phyloP scores from a whole-genome alignment of 148 eudicot species.

The Silene conica region DNA sequence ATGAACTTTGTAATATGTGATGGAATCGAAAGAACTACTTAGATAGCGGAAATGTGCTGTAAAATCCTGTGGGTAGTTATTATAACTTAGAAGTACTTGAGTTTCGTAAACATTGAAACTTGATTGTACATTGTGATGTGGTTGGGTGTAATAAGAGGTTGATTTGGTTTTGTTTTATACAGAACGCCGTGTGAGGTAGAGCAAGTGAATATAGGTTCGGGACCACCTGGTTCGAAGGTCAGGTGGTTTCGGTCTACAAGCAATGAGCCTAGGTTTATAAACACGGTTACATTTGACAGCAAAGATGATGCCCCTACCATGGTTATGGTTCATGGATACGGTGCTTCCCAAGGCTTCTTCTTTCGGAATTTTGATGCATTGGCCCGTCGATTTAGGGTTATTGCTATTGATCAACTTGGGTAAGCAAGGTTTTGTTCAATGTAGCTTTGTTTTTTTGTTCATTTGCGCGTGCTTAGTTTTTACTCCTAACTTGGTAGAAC shows the following conservation, averaged over 20 bases:
- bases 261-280: conserved; percentile 73
- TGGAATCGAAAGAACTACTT: too few relatives aligned
- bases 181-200: conserved; percentile 82
- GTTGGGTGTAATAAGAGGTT: conserved; percentile 1
- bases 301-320: conserved; percentile 77
- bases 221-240: conserved; percentile 86
- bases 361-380: conserved; percentile 90
- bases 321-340: conserved; percentile 96
- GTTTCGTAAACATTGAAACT: background rate
- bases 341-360: conserved; percentile 96
- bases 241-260: conserved; percentile 97
- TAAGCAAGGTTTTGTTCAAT: conserved; percentile 20
- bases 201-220: conserved; percentile 77
- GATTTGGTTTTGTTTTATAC: conserved; percentile 19
- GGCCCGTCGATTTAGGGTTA: conserved; percentile 68
- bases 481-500: background rate
- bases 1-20: too few relatives aligned
- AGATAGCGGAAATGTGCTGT: too few relatives aligned
- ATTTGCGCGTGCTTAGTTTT: background rate
- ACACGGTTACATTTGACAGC: conserved; percentile 75
- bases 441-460: background rate
- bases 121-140: background rate
- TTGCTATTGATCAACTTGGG: conserved; percentile 99
- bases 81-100: background rate
- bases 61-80: background rate